These are phyloP conservation scores for Linaria vulgaris DNA, from an alignment of 257 asterid genomes.

Conservation along the genomic window DNA sequence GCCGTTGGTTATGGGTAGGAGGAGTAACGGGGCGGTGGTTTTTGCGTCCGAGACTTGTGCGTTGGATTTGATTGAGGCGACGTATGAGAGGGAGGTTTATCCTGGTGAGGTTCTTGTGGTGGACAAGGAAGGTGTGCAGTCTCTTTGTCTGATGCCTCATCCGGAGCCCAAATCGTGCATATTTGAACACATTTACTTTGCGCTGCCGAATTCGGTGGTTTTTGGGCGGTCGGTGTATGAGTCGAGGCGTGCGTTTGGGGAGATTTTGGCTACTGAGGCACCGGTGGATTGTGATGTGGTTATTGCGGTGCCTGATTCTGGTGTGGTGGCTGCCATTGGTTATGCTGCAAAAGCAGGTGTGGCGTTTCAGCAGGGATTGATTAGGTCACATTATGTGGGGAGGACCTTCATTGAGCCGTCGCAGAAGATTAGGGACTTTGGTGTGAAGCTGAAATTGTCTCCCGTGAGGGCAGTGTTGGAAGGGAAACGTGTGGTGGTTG, in stretches of 20 bases:
- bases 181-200: conserved; percentile 84
- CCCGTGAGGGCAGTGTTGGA: conserved; percentile 86
- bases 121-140: conserved; percentile 50
- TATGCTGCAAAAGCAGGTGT: conserved; percentile 89
- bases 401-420: conserved; percentile 96
- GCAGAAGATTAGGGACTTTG: conserved; percentile 86
- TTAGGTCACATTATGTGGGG: conserved; percentile 89
- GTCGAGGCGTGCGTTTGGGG: conserved; percentile 67
- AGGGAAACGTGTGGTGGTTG: conserved; percentile 97
- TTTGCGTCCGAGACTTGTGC: conserved; percentile 77
- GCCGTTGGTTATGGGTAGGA: conserved; percentile 69
- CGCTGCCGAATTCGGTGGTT: conserved; percentile 71
- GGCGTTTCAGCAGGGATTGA: conserved; percentile 83
- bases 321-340: conserved; percentile 92
- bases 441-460: conserved; percentile 82
- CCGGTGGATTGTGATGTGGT: conserved; percentile 95
- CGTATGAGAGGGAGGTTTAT: conserved; percentile 62
- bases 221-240: conserved; percentile 84
- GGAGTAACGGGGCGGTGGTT: conserved; percentile 60
- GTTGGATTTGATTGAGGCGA: conserved; percentile 71
- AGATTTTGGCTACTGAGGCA: conserved; percentile 64
- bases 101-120: conserved; percentile 72
- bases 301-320: conserved; percentile 92
- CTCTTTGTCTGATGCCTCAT: conserved; percentile 65
- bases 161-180: conserved; percentile 71